These are phyloP conservation scores for Colletotrichum shisoi DNA, from an alignment of 2,329 filamentous ascomycete genomes.

Conservation along the genomic window DNA sequence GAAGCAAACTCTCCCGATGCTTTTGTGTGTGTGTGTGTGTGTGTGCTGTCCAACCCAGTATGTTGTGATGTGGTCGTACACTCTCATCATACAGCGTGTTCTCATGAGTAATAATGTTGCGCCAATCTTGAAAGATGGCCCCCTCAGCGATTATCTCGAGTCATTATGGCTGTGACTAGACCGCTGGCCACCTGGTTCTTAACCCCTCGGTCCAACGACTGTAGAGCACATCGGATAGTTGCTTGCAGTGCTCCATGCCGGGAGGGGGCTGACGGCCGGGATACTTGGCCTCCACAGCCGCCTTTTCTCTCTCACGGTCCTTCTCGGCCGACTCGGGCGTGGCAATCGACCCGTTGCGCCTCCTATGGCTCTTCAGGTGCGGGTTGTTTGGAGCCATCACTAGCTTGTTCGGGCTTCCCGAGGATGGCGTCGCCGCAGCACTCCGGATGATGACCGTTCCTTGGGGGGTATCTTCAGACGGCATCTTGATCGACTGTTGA, in stretches of 20 bases:
- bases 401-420: constrained; percentile 67
- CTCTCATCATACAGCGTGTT: constrained; percentile 38
- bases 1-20: constrained; percentile 30
- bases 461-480: constrained; percentile 57
- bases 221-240: constrained; percentile 90
- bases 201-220: constrained; percentile 88
- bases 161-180: constrained; percentile 41
- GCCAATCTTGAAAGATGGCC: neutral
- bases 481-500: constrained; percentile 51
- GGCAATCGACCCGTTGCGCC: constrained; percentile 63
- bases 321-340: constrained; percentile 51
- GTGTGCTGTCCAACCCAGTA: constrained; percentile 38
- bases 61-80: constrained; percentile 39
- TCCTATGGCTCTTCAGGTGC: constrained; percentile 80
- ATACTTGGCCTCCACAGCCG: constrained; percentile 60
- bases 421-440: constrained; percentile 43
- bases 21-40: constrained; percentile 39
- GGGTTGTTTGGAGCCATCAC: constrained; percentile 83
- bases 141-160: neutral
- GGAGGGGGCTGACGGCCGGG: constrained; percentile 63
- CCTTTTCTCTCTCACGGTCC: constrained; percentile 58
- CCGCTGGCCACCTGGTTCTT: constrained; percentile 70
- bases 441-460: constrained; percentile 68
- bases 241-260: constrained; percentile 91
- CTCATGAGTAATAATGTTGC: constrained; percentile 34